These are phyloP conservation scores for Penicillium crystallinum DNA, from an alignment of 495 filamentous ascomycete genomes.

Conservation along the genomic window DNA sequence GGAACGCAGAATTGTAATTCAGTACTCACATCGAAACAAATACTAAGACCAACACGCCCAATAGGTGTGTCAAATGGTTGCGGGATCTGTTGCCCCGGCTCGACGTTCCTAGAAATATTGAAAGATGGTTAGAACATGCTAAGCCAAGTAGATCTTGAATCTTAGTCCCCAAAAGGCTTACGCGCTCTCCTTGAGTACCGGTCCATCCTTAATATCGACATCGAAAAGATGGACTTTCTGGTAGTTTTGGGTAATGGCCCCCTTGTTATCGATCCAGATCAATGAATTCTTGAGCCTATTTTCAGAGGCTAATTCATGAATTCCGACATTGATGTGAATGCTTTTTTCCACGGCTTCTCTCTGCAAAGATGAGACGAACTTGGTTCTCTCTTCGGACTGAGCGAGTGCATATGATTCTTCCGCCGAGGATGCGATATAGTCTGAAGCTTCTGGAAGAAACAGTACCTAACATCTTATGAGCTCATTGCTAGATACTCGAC, in stretches of 20 bases:
- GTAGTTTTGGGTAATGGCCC: conserved; percentile 57
- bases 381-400: conserved; percentile 46
- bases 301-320: conserved; percentile 69
- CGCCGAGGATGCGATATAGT: conserved; percentile 71
- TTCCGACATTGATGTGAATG: conserved; percentile 79
- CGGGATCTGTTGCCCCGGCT: conserved; percentile 53
- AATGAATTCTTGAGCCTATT: conserved; percentile 57
- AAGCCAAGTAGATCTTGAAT: not conserved
- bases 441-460: conserved; percentile 87
- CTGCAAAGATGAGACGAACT: conserved; percentile 70
- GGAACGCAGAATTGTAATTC: not conserved
- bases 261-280: conserved; percentile 64
- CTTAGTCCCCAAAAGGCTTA: conserved; percentile 14
- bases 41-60: conserved; percentile 69
- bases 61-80: conserved; percentile 67
- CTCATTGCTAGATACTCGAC: not conserved
- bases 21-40: conserved; percentile 77
- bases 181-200: conserved; percentile 58
- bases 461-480: conserved; percentile 53
- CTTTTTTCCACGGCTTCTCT: conserved; percentile 53
- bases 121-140: not conserved
- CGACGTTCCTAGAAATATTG: conserved; percentile 43
- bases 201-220: conserved; percentile 60
- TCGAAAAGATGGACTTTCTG: conserved; percentile 80
- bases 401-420: conserved; percentile 64